Evolutionary conservation across 805 yeast species (phyloP), one percentile per base, ranked within the genome.

Genomic region (Maudiozyma pseudohumilis): DNA sequence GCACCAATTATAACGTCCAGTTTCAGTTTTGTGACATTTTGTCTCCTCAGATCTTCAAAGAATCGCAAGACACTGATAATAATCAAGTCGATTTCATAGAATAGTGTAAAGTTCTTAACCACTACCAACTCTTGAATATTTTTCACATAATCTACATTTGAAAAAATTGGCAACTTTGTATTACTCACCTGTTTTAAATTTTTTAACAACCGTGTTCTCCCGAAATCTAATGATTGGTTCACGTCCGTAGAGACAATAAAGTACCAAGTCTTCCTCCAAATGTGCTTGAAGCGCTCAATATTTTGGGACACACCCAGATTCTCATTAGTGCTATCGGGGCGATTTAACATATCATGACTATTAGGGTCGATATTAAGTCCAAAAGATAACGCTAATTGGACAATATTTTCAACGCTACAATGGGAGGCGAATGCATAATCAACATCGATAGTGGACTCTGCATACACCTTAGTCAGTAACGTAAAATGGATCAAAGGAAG

Each of bases 351-450:
- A 3, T 7, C 6, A 20, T 20, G 20, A 10, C 61, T 61, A 32
- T 65, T 68, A 0, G 87, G 86, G 44, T 80, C 86, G 45, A 85
- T 64, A 50, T 80, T 77, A 18, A 80, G 51, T 0, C 87, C 88
- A 43, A 78, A 66, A 24, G 77, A 68, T 36, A 72, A 65, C 0
- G 79, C 82, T 79, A 79, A 74, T 48, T 77, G 83, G 11, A 76
- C 57, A 18, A 77, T 61, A 57, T 73, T 66, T 1, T 78, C 74
- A 11, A 70, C 53, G 36, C 71, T 68, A 5, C 75, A 69, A 6
- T n/a, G 45, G 69, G 75, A 2, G 74, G 66, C 35, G 72, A 26
- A 74, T 26, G 75, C 77, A 37, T 74, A 77, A 48, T 73, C 80
- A 36, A 35, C 34, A 31, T 50, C 55, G 44, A 76, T 79, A 0